A percentile compares a stretch with the other conserved stretches of the same genome.
Evolutionary conservation across 371 early-diverging fungal species (phyloP).

Genomic region (Parasitella parasitica): DNA sequence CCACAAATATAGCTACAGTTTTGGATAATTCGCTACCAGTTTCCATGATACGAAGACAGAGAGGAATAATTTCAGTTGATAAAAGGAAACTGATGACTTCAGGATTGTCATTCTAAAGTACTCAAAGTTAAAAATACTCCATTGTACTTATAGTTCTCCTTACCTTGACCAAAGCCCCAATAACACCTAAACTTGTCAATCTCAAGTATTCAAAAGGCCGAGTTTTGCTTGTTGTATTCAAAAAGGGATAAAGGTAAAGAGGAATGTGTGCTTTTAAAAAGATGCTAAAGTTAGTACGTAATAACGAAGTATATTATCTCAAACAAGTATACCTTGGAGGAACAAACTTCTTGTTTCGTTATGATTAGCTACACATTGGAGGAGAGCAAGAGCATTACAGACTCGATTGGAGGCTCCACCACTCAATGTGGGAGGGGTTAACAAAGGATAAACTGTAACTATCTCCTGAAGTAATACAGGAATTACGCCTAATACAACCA

Average conservation of each 20-base stretch:
- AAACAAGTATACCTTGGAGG: constrained; percentile 83
- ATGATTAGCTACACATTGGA: constrained; percentile 96
- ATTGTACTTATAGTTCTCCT: background rate
- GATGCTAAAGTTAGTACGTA: background rate
- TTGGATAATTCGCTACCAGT: constrained; percentile 96
- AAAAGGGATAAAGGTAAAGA: constrained; percentile 95
- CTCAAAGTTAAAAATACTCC: background rate
- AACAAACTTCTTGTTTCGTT: constrained; percentile 88
- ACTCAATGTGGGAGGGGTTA: constrained; percentile 87
- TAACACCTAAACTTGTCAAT: constrained; percentile 91
- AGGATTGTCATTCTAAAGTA: constrained; percentile 81
- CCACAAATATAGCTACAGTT: constrained; percentile 97
- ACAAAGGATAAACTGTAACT: constrained; percentile 87
- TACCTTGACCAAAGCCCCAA: constrained; percentile 96
- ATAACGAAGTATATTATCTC: too few species aligned
- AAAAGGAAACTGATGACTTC: constrained; percentile 95
- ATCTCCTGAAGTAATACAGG: constrained; percentile 94
- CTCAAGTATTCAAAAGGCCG: constrained; percentile 95
- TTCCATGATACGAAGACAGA: constrained; percentile 98
- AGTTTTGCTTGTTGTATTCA: constrained; percentile 95
- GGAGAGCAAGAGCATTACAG: constrained; percentile 93
- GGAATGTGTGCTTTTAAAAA: constrained; percentile 92
- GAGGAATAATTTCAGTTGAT: constrained; percentile 97
- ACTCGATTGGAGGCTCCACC: constrained; percentile 90
- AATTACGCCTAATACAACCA: constrained; percentile 72